These are phyloP conservation scores for Hygrophorus russula DNA, from an alignment of 768 basidiomycete species.

Conservation along the genomic window DNA sequence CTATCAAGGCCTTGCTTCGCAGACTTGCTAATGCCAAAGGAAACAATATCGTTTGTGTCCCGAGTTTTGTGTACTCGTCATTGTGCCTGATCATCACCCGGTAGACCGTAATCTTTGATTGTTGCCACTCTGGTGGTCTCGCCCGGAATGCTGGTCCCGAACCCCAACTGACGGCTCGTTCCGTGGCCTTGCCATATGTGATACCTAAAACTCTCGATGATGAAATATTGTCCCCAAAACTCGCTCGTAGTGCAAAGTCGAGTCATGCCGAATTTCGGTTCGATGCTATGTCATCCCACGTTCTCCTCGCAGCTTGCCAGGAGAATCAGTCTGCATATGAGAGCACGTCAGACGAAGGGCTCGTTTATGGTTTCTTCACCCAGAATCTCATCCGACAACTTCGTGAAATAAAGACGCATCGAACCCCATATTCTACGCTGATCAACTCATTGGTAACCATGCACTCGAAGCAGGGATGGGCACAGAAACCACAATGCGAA, in stretches of 20 bases:
- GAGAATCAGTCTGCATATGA: not conserved
- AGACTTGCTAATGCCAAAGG: slow-evolving; percentile 1
- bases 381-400: not conserved
- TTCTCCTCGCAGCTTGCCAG: slow-evolving; percentile 5
- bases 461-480: too few relatives aligned
- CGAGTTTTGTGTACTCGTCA: not conserved
- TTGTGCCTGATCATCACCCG: not conserved
- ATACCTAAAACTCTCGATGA: not conserved
- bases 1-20: not conserved
- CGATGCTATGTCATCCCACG: slow-evolving; percentile 4
- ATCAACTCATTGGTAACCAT: not conserved
- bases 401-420: not conserved
- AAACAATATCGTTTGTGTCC: slow-evolving; percentile 5
- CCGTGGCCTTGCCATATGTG: too few relatives aligned
- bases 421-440: not conserved
- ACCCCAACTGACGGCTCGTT: not conserved
- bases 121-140: slow-evolving; percentile 2
- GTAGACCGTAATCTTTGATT: slow-evolving; percentile 5
- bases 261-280: not conserved
- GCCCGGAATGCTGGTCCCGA: not conserved
- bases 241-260: not conserved
- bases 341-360: not conserved
- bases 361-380: not conserved
- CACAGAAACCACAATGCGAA: slow-evolving; percentile 7
- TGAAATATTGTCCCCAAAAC: not conserved